Conservation (phyloP, 148 eudicot genomes). For the Agrostemma githago region DNA sequence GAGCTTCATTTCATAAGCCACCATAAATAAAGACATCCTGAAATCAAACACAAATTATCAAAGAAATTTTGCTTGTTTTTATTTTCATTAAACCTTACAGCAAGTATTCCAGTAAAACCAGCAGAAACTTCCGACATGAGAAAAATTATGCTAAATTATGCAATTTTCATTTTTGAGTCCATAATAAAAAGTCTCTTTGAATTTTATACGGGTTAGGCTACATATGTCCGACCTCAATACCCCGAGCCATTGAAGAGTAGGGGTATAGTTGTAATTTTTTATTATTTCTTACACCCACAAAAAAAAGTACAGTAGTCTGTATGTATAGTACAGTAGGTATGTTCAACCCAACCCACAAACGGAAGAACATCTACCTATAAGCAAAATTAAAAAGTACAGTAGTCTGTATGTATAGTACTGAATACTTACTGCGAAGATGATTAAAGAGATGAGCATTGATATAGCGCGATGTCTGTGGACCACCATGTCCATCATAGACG, state of each 20-base stretch:
- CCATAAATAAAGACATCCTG: too few relatives aligned
- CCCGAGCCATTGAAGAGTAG: not conserved
- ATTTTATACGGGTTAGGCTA: not conserved
- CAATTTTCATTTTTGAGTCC: not conserved
- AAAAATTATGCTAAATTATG: not conserved
- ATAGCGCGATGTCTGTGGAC: slow-evolving; percentile 75
- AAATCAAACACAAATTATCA: not conserved
- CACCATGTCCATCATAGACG: slow-evolving; percentile 86
- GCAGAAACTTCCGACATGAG: not conserved
- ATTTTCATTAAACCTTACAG: not conserved
- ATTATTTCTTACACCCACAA: too few relatives aligned
- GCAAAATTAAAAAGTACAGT: not conserved
- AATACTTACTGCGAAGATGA: slow-evolving; percentile 69
- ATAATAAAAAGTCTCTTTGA: not conserved
- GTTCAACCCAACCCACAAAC: not conserved
- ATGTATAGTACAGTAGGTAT: too few relatives aligned
- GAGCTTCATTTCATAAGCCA: not conserved
- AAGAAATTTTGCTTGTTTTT: not conserved
- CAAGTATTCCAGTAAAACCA: not conserved
- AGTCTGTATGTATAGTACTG: not conserved
- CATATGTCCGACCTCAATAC: not conserved
- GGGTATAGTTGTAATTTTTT: not conserved
- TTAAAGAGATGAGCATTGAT: slow-evolving; percentile 69
- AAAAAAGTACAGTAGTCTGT: too few relatives aligned
- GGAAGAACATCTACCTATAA: not conserved